These are phyloP conservation scores for Fraxinus latifolia DNA, from an alignment of 305 asterid genomes.

Conservation along the genomic window DNA sequence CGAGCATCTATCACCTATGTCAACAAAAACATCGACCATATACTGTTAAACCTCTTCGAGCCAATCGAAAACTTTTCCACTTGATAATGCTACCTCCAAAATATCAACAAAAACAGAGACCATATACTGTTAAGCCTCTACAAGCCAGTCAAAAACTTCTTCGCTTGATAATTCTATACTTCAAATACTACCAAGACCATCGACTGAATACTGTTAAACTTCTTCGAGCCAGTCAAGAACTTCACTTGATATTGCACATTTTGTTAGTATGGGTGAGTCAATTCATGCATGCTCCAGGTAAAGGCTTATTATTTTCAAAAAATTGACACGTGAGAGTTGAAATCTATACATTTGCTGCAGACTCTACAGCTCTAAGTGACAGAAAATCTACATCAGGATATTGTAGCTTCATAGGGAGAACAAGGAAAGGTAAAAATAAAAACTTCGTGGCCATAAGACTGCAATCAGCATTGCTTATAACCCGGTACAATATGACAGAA, in stretches of 20 bases:
- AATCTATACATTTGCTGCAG: background rate
- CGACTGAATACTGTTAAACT: background rate
- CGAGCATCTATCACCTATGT: background rate
- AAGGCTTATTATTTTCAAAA: background rate
- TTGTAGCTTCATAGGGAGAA: background rate
- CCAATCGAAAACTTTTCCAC: background rate
- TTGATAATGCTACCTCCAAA: background rate
- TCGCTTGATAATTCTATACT: background rate
- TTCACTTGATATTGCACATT: background rate
- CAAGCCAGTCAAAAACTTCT: background rate
- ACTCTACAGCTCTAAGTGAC: background rate
- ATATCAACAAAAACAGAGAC: background rate
- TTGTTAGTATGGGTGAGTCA: background rate
- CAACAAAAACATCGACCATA: background rate
- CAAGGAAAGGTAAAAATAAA: background rate
- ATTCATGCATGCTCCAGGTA: background rate
- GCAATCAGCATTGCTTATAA: background rate
- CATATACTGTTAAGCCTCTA: background rate
- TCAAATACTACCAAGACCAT: background rate
- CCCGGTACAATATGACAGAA: background rate
- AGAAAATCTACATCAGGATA: background rate
- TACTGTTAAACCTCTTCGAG: background rate
- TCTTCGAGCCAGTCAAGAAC: background rate
- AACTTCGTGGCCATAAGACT: background rate
- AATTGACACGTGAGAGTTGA: background rate